Evolutionary conservation across 129 eudicot species (phyloP), one percentile per base, ranked within the genome.

Genomic region (Tagetes erecta): DNA sequence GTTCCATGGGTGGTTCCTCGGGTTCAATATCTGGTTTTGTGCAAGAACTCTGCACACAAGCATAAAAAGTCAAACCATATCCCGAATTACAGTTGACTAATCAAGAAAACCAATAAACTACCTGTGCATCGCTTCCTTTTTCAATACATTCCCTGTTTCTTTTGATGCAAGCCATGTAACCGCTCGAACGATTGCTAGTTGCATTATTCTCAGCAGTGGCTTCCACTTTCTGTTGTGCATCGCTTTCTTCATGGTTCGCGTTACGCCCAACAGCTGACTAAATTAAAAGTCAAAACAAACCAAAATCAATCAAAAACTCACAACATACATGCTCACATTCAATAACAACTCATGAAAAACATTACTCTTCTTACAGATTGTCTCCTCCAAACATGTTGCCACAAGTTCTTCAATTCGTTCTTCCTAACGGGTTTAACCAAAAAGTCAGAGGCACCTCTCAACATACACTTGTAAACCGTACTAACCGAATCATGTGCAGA

Each of bases 311-410:
- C 27, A 20, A 20, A 20, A 20, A 57, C 52, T 79, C 55, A 78
- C 47, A 55, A 49, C 45, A 27, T 39, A 35, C 33, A 6, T 3
- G 3, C 3, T 30, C 0, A 64, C 50, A 39, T 63, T 38, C 68
- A 64, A 72, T 0, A 34, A 39, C 41, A 47, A 55, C 53, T 36
- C 34, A 39, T 39, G 38, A 57, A 56, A 40, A 62, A 51, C 41
- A 45, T 35, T 67, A 13, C 30, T n/a, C 60, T 9, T 72, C 95
- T 40, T 87, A 92, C 96, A 80, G 89, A 84, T 84, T 83, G 90
- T 79, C 89, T 74, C 82, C 98, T 92, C 98, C 98, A 89, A 53
- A 86, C 98, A 87, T 92, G 98, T 81, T 92, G 98, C 98, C 98
- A 92, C 46, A 92, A 76, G 83, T 92, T 92, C 81, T 82, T 89